Conservation (phyloP, 163 green algal species). For the Scenedesmus sp. region DNA sequence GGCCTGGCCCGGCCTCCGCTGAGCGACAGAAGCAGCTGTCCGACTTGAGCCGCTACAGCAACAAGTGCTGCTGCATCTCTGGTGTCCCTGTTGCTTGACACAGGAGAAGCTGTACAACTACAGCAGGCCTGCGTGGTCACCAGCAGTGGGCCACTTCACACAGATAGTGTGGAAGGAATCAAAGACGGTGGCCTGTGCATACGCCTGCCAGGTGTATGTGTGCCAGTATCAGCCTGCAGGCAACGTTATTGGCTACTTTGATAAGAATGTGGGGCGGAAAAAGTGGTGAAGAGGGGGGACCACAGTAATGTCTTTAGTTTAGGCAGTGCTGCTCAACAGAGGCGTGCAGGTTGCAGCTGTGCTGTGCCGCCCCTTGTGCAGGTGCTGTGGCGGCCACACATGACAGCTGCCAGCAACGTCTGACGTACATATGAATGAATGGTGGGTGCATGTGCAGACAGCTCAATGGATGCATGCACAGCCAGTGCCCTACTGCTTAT, state of each 20-base stretch:
- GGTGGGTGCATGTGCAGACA: too few species aligned
- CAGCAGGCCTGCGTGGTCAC: background rate
- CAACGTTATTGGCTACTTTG: constrained; percentile 44
- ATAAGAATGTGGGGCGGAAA: constrained; percentile 22
- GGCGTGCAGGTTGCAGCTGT: too few species aligned
- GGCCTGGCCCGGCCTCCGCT: too few species aligned
- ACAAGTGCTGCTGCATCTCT: background rate
- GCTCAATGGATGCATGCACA: too few species aligned
- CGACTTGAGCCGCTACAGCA: background rate
- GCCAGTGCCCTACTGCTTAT: too few species aligned
- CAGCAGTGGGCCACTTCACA: constrained; percentile 26
- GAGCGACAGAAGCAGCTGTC: too few species aligned
- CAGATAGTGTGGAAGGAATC: constrained; percentile 34
- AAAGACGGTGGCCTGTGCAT: constrained; percentile 11
- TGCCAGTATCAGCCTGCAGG: constrained; percentile 30
- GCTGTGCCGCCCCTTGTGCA: too few species aligned
- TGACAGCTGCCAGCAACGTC: too few species aligned
- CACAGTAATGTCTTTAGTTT: too few species aligned
- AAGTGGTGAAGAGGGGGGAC: background rate
- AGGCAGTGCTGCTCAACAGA: background rate
- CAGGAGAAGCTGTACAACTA: constrained; percentile 43
- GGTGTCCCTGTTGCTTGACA: background rate
- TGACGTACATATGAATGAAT: too few species aligned
- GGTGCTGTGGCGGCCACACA: too few species aligned
- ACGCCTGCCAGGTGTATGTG: constrained; percentile 31